These are phyloP conservation scores for Phytophthora pisi DNA, from an alignment of 352 stramenopile genomes.

Conservation along the genomic window DNA sequence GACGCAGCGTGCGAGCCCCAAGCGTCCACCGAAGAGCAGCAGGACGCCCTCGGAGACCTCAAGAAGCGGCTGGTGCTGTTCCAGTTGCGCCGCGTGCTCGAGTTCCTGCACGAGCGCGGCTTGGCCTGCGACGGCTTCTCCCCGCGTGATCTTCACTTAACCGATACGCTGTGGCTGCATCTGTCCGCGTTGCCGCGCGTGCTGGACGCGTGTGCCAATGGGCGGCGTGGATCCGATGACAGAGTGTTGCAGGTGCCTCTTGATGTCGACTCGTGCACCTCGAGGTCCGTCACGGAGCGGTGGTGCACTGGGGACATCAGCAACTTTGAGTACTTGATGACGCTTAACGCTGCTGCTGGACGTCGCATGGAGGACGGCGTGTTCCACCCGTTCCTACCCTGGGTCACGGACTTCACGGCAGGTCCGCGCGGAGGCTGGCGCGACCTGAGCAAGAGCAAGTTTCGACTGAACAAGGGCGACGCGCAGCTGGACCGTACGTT, in stretches of 20 bases:
- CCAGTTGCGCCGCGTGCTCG: slow-evolving; percentile 54
- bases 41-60: slow-evolving; percentile 47
- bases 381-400: slow-evolving; percentile 95
- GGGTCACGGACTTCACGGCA: slow-evolving; percentile 93
- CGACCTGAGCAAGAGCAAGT: slow-evolving; percentile 94
- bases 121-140: slow-evolving; percentile 52
- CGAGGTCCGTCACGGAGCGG: slow-evolving; percentile 68
- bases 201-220: slow-evolving; percentile 10
- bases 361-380: slow-evolving; percentile 73
- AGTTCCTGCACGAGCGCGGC: slow-evolving; percentile 49
- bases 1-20: slow-evolving; percentile 20
- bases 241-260: slow-evolving; percentile 9
- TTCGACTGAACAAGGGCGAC: slow-evolving; percentile 95
- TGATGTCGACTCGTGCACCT: slow-evolving; percentile 20
- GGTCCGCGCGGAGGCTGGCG: slow-evolving; percentile 67
- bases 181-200: slow-evolving; percentile 46
- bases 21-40: slow-evolving; percentile 15
- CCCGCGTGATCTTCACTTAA: slow-evolving; percentile 50
- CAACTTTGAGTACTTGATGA: slow-evolving; percentile 95
- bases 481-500: slow-evolving; percentile 92
- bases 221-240: background rate
- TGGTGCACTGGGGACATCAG: slow-evolving; percentile 91
- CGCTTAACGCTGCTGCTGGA: slow-evolving; percentile 90
- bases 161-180: slow-evolving; percentile 56
- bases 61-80: slow-evolving; percentile 78